Percentiles rank a stretch among this genome's conserved stretches.
phyloP scores from a whole-genome alignment of 305 asterid species.

The Stenogyne calaminthoides region DNA sequence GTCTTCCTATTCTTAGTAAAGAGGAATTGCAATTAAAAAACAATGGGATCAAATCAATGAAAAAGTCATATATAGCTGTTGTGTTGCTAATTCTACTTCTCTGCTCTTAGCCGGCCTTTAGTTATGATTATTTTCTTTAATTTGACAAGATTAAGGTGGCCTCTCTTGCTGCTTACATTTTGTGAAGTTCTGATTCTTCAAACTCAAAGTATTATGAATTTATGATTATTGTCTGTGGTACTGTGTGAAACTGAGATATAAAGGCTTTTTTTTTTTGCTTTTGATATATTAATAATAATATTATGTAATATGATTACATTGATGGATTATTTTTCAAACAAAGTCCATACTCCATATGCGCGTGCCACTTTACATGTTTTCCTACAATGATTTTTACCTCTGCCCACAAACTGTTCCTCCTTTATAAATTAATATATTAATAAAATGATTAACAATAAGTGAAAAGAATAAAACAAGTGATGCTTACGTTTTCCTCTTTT shows the following conservation, averaged over 20 bases:
- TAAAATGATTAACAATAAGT: background rate
- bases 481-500: slow-evolving; percentile 33
- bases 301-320: background rate
- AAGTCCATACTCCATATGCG: slow-evolving; percentile 6
- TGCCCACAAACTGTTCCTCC: slow-evolving; percentile 33
- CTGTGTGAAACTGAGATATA: slow-evolving; percentile 14
- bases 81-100: background rate
- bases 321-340: slow-evolving; percentile 21
- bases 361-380: slow-evolving; percentile 26
- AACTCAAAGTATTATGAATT: background rate
- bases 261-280: background rate
- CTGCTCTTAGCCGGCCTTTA: slow-evolving; percentile 22
- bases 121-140: slow-evolving; percentile 4
- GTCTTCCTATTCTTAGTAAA: background rate
- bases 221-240: background rate
- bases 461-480: slow-evolving; percentile 22
- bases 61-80: slow-evolving; percentile 6
- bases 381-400: slow-evolving; percentile 16
- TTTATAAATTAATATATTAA: background rate
- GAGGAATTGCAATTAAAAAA: background rate
- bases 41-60: background rate
- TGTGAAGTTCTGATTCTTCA: background rate
- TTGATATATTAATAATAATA: background rate
- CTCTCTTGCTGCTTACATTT: background rate
- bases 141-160: slow-evolving; percentile 6